These are phyloP conservation scores for Amaranthus tricolor DNA, from an alignment of 179 eudicot genomes.

Conservation along the genomic window DNA sequence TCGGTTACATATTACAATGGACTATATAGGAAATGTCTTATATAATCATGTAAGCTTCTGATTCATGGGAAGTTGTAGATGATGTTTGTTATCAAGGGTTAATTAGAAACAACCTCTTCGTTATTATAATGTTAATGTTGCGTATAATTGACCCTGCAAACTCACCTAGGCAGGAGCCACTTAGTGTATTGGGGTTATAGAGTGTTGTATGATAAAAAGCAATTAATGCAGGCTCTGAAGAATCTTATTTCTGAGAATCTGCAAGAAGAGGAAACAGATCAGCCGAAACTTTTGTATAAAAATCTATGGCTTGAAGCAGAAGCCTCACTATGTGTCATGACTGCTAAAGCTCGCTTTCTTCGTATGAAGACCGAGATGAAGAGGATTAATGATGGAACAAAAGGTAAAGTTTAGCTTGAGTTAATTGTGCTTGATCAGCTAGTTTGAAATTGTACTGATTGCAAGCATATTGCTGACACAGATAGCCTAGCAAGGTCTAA, in stretches of 20 bases:
- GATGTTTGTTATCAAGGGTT: too few species aligned
- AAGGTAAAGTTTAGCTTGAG: constrained; percentile 37
- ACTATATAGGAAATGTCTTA: too few species aligned
- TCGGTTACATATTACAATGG: too few species aligned
- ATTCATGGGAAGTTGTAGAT: too few species aligned
- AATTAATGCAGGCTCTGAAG: constrained; percentile 59
- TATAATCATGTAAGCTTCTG: too few species aligned
- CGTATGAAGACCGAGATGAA: constrained; percentile 66
- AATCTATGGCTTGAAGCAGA: constrained; percentile 97
- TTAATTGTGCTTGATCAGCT: neutral
- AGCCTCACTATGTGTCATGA: constrained; percentile 74
- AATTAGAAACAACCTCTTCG: too few species aligned
- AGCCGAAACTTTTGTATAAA: constrained; percentile 54
- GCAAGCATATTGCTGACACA: constrained; percentile 27
- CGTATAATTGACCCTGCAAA: too few species aligned
- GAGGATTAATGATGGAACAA: constrained; percentile 21
- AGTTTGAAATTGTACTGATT: constrained; percentile 12
- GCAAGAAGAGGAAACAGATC: constrained; percentile 44
- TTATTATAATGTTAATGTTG: too few species aligned
- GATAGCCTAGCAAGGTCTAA: constrained; percentile 25
- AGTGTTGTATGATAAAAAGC: neutral
- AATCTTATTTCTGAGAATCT: constrained; percentile 57
- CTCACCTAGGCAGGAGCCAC: too few species aligned
- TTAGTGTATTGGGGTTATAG: neutral
- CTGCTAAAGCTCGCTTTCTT: constrained; percentile 67